Base-by-base conservation (phyloP, 441 rosid genomes). In the Euphorbia corollata region DNA sequence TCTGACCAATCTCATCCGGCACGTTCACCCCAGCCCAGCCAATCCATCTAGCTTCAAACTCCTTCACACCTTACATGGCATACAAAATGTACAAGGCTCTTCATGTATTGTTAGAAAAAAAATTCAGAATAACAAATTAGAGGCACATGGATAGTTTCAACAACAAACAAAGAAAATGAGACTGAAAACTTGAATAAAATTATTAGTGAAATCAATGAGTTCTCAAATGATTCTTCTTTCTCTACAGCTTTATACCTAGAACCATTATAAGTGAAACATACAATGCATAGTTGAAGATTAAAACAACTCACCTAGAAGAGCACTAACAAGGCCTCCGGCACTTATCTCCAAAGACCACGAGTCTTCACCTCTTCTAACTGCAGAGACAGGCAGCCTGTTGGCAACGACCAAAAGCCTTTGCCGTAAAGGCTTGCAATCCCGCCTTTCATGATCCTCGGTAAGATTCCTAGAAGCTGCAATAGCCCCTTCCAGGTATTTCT, bases 21-120 rank as follows among this genome's bases (percentile, higher is more conserved):
- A 88, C 96, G 71, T 84, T 85, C 61, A 86, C 96, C 63, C 96
- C 96, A 66, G 96, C 92, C 96, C 92, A 88, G 68, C 96, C 96
- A 75, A 88, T 86, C 96, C 96, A 88, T 67, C 85, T 86, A 56
- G 92, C 83, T 69, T 88, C 92, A 63, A 86, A 86, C 71, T 86
- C 92, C 75, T 36, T 36, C 80, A 88, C 84, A 61, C 96, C 96
- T 88, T 78, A 64, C 63, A 69, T 27, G 32, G 4, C 32, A 27
- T 27, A 19, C 63, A 63, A 63, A 60, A 75, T 64, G 18, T 27
- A 19, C 1, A 63, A 48, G 20, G 38, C 23, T 48, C 43, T 20
- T 24, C 18, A 30, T 5, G 15, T 9, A 59, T 23, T 16, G 13
- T 45, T 24, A 11, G 22, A 53, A 51, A 18, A 76, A 22, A 68